phyloP scores from a whole-genome alignment of 768 basidiomycete species.

The Chlorophyllum brunneum region DNA sequence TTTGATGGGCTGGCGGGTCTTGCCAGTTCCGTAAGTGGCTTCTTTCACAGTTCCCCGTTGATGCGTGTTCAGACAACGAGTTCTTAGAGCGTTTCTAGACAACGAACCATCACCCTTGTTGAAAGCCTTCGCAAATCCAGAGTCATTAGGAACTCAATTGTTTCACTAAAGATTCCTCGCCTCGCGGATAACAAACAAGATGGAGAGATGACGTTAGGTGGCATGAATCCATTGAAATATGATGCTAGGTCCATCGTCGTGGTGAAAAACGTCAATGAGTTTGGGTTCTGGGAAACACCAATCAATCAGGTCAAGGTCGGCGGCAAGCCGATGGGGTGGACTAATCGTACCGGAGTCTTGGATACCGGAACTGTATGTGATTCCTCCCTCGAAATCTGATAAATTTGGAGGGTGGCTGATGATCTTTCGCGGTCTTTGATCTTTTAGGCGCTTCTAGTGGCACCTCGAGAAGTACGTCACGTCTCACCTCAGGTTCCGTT shows the following conservation, averaged over 20 bases:
- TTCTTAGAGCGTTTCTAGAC: conserved; percentile 55
- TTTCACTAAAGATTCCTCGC: conserved; percentile 79
- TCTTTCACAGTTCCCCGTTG: background rate
- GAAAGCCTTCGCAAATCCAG: conserved; percentile 61
- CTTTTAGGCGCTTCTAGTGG: conserved; percentile 1
- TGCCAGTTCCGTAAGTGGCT: conserved; percentile 47
- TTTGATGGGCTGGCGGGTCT: conserved; percentile 61
- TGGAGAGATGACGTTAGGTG: conserved; percentile 79
- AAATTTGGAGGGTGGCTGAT: background rate
- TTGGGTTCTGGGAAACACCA: conserved; percentile 80
- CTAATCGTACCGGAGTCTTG: conserved; percentile 68
- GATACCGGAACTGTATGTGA: conserved; percentile 40
- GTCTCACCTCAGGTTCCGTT: too few relatives aligned
- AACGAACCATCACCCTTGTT: conserved; percentile 62
- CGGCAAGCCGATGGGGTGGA: conserved; percentile 46
- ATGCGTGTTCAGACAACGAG: background rate
- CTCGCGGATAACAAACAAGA: conserved; percentile 65
- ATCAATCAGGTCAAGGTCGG: conserved; percentile 59
- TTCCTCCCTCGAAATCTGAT: background rate
- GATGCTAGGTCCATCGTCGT: conserved; percentile 52
- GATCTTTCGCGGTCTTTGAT: background rate
- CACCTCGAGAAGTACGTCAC: conserved; percentile 2
- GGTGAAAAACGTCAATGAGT: conserved; percentile 55
- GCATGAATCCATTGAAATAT: conserved; percentile 55
- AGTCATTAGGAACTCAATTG: conserved; percentile 59